Evolutionary conservation across 23 red algal species (phyloP), one percentile per base, ranked within the genome.

Genomic region (Pyropia haitanensis): DNA sequence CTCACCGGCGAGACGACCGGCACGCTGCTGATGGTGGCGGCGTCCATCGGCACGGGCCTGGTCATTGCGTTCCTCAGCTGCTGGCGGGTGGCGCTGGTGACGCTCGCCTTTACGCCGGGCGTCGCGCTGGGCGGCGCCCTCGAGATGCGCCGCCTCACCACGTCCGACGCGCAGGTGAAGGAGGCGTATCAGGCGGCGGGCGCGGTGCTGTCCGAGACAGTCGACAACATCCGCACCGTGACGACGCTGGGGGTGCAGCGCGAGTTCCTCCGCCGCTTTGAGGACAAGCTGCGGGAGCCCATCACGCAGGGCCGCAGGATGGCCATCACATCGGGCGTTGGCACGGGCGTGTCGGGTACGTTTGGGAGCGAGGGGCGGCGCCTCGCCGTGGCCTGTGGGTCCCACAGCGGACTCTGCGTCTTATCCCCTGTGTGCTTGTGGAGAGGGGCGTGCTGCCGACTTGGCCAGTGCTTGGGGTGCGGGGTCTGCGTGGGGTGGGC

Each of bases 201-300:
- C 51, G 66, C 73, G 31, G 71, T 87, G 16, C 80, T 77, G 63
- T 88, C 90, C 27, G 82, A 88, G 56, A 77, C 81, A 51, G 77
- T 95, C 12, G 82, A 87, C 51, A 88, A 88, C 65, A 77, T 68
- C 49, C 80, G 80, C 20, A 95, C 90, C 15, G 78, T 88, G 25
- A 95, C 75, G 12, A 61, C 80, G 14, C 67, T 88, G 39, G 82
- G 90, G 29, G 74, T 75, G 18, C 74, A 84, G 63, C 80, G 86
- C 27, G 33, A 87, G 30, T 87, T 88, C 66, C 74, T 82, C 18
- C 58, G 80, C 14, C 63, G 69, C 50, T 95, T 87, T 65, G 65
- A 68, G 30, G 68, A 81, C 9, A 69, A 76, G 28, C 51, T 95
- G 60, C 59, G 80, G 56, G 55, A 25, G 20, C 86, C 86, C 23